A percentile compares a stretch with the other conserved stretches of the same genome.
These are phyloP conservation scores for Rhizoclosmatium sp. DNA, from an alignment of 192 early-diverging fungal species.

Conservation along the genomic window DNA sequence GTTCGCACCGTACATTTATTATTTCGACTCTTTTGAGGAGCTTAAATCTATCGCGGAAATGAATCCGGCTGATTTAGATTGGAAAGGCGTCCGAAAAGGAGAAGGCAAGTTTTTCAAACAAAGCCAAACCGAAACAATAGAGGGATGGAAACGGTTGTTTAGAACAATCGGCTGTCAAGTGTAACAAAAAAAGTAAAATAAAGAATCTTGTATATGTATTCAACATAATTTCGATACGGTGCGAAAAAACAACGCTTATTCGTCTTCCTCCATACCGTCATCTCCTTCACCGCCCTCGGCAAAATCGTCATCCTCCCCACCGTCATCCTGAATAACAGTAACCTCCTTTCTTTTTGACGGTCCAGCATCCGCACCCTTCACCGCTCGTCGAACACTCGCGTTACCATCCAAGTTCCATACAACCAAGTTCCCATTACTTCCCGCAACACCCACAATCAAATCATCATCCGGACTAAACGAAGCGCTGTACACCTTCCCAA, in stretches of 20 bases:
- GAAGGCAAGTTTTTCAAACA: background rate
- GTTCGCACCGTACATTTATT: slow-evolving; percentile 31
- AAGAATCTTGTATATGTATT: background rate
- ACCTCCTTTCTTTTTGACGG: slow-evolving; percentile 6
- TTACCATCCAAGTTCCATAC: slow-evolving; percentile 95
- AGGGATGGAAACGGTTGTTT: background rate
- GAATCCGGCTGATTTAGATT: slow-evolving; percentile 11
- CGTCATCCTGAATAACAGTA: slow-evolving; percentile 27
- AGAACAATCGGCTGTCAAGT: background rate
- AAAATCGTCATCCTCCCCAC: slow-evolving; percentile 23
- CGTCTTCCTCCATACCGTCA: slow-evolving; percentile 36
- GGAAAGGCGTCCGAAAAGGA: background rate
- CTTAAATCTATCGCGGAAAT: background rate
- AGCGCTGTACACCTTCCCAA: slow-evolving; percentile 84
- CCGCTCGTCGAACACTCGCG: slow-evolving; percentile 71
- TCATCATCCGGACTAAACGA: slow-evolving; percentile 92
- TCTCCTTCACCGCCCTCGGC: slow-evolving; percentile 5
- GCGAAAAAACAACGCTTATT: background rate
- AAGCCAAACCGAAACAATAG: background rate
- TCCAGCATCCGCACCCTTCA: slow-evolving; percentile 29
- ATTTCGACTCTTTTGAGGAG: slow-evolving; percentile 26
- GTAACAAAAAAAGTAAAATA: no score
- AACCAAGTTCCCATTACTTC: slow-evolving; percentile 87
- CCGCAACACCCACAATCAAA: slow-evolving; percentile 87
- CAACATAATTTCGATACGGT: background rate